A percentile compares a stretch with the other conserved stretches of the same genome.
Conservation (phyloP, 129 eudicot species). For the Ambrosia artemisiifolia region DNA sequence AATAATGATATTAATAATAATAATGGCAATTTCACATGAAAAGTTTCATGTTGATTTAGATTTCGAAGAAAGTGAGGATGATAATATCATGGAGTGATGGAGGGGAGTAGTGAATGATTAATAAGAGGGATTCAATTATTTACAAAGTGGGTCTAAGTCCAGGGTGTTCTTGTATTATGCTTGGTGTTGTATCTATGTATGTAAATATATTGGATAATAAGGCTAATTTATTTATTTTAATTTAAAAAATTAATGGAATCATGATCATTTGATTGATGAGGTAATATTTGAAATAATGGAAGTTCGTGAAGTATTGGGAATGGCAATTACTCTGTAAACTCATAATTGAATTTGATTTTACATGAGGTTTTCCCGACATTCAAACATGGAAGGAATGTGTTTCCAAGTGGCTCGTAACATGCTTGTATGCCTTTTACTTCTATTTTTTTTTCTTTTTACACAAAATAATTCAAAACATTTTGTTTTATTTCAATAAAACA, state of each 20-base stretch:
- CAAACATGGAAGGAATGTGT: conserved; percentile 71
- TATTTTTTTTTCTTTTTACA: not conserved
- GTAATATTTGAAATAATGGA: not conserved
- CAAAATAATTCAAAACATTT: not conserved
- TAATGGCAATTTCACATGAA: conserved; percentile 9
- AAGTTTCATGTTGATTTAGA: conserved; percentile 18
- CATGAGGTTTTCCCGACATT: conserved; percentile 46
- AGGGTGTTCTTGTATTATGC: conserved; percentile 38
- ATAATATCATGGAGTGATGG: conserved; percentile 3
- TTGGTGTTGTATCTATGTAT: not conserved
- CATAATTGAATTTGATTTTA: conserved; percentile 45
- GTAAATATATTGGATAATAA: not conserved
- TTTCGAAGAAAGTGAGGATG: conserved; percentile 21
- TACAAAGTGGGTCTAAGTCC: conserved; percentile 40
- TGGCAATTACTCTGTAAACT: conserved; percentile 26
- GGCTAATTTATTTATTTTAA: not conserved
- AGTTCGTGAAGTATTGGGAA: conserved; percentile 56
- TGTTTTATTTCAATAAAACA: not conserved
- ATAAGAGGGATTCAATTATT: conserved; percentile 34
- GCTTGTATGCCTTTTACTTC: conserved; percentile 30
- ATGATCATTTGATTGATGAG: conserved; percentile 14
- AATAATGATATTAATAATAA: not conserved
- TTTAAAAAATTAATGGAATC: not conserved
- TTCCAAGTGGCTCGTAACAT: conserved; percentile 29
- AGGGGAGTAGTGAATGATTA: conserved; percentile 36